These are phyloP conservation scores for Penicillium sp. DNA, from an alignment of 2,329 filamentous ascomycete species.

Conservation along the genomic window DNA sequence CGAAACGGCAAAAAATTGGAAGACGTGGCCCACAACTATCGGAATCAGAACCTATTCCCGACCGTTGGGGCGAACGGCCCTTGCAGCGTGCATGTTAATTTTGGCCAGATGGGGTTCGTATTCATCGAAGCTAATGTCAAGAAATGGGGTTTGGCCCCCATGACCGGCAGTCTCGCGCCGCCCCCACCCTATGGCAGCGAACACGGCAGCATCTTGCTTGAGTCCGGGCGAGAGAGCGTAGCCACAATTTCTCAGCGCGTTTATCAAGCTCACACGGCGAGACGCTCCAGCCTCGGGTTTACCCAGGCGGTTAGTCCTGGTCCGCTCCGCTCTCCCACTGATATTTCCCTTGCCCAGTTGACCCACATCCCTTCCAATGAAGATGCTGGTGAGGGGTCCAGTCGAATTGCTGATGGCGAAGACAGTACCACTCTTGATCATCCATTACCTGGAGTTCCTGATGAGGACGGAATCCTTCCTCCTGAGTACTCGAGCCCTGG, in stretches of 20 bases:
- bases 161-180: conserved; percentile 90
- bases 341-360: conserved; percentile 89
- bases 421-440: conserved; percentile 5
- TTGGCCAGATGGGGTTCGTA: conserved; percentile 95
- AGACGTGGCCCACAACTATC: conserved; percentile 88
- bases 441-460: conserved; percentile 30
- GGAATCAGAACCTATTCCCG: conserved; percentile 95
- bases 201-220: conserved; percentile 91
- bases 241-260: conserved; percentile 40
- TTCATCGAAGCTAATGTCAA: conserved; percentile 99
- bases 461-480: conserved; percentile 32
- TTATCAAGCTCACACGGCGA: conserved; percentile 64
- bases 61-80: conserved; percentile 95
- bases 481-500: conserved; percentile 57
- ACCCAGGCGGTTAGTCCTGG: conserved; percentile 78
- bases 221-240: conserved; percentile 68
- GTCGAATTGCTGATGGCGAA: conserved; percentile 42
- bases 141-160: conserved; percentile 97
- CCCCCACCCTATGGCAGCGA: conserved; percentile 96
- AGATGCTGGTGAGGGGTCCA: conserved; percentile 72
- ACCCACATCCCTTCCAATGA: conserved; percentile 66
- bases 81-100: conserved; percentile 91
- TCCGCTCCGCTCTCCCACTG: conserved; percentile 85
- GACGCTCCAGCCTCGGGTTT: conserved; percentile 76
- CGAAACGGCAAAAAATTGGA: conserved; percentile 97